These are phyloP conservation scores for Chrysanthemum lavandulifolium DNA, from an alignment of 129 eudicot species.

Conservation along the genomic window DNA sequence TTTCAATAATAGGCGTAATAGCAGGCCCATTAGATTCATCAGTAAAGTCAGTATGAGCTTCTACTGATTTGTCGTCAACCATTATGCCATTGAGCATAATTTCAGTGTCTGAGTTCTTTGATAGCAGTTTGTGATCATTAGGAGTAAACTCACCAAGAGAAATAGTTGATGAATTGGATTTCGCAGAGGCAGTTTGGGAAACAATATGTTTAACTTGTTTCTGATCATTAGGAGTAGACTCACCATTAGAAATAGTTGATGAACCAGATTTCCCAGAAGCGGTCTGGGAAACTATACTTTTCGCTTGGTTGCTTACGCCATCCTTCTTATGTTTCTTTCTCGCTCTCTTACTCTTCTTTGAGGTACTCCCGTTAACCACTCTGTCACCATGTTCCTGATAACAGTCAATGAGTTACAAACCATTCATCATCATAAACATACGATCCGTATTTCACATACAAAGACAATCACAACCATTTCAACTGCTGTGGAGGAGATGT, in stretches of 20 bases:
- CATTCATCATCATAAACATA: constrained; percentile 32
- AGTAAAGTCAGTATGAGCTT: constrained; percentile 7
- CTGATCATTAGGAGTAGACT: background rate
- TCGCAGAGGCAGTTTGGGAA: constrained; percentile 36
- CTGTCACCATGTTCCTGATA: constrained; percentile 57
- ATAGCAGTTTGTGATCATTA: background rate
- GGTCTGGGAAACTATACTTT: constrained; percentile 35
- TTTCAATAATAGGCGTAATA: constrained; percentile 24
- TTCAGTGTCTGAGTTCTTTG: constrained; percentile 23
- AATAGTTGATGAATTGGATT: constrained; percentile 22
- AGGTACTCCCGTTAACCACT: constrained; percentile 36
- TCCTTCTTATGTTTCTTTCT: constrained; percentile 53
- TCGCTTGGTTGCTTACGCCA: constrained; percentile 26
- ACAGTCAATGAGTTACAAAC: constrained; percentile 49
- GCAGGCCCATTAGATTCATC: constrained; percentile 16
- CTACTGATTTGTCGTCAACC: constrained; percentile 24
- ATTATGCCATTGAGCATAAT: constrained; percentile 8
- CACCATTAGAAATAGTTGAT: background rate
- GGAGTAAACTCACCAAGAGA: no score
- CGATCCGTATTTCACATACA: constrained; percentile 29
- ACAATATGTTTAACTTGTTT: constrained; percentile 32
- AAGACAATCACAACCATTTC: constrained; percentile 58
- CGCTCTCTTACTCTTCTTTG: constrained; percentile 62
- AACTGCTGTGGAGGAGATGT: constrained; percentile 35
- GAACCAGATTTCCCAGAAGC: constrained; percentile 31